Evolutionary conservation across 371 early-diverging fungal genomes (phyloP), one percentile per base, ranked within the genome.

Genomic region (Chytridiales sp.): DNA sequence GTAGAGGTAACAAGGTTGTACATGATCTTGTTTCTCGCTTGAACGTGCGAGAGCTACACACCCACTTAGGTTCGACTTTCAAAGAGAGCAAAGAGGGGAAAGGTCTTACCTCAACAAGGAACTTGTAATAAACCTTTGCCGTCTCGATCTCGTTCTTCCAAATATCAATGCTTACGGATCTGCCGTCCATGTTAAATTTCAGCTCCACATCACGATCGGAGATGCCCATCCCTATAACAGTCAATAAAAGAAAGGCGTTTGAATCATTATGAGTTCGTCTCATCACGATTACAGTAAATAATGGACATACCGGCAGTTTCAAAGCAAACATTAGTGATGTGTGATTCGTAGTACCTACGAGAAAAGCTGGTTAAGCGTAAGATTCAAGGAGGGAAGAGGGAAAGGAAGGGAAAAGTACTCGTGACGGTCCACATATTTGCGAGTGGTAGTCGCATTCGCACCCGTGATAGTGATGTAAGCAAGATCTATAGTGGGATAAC

Each of bases 61-160:
- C n/a, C n/a, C n/a, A n/a, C n/a, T n/a, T n/a, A n/a, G n/a, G n/a
- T n/a, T n/a, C n/a, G n/a, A n/a, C n/a, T n/a, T n/a, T n/a, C n/a
- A n/a, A n/a, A n/a, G n/a, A n/a, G n/a, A n/a, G n/a, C n/a, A n/a
- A n/a, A n/a, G n/a, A n/a, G n/a, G n/a, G n/a, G n/a, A n/a, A n/a
- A n/a, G n/a, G n/a, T n/a, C n/a, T n/a, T n/a, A n/a, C n/a, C n/a
- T n/a, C n/a, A n/a, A 22, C 26, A 15, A 51, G 8, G 31, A 22
- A n/a, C 9, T 32, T 15, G 22, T 51, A 51, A 15, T 21, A 32
- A 15, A 9, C 8, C 8, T 51, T 6, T 9, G 51, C 51, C 11
- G n/a, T 36, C 29, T 51, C 51, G 29, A 51, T 51, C 42, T 51
- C 51, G 22, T 15, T 32, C 22, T 51, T 51, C 51, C 51, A 51